Base-by-base conservation (phyloP, 257 asterid species). In the Solanum habrochaites region DNA sequence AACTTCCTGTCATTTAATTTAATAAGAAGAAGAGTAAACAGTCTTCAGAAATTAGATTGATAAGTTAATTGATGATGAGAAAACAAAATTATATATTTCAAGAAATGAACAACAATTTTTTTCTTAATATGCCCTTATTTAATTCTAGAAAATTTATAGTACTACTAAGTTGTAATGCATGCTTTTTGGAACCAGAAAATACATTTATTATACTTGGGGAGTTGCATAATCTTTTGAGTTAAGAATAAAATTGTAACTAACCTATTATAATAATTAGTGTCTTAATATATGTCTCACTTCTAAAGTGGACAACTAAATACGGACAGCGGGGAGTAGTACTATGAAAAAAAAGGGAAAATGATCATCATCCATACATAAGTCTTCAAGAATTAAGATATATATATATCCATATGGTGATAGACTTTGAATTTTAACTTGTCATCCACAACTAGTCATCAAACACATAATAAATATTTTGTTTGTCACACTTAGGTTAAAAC, bases 251-350 rank as follows among this genome's bases (percentile, higher is more conserved):
- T 32, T 32, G 35, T 32, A 32, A 32, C 5, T 32, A 32, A 32
- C 35, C 5, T 32, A 32, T 32, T 1, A 32, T 3, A 32, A 32
- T 32, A 32, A 1, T 32, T 32, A 1, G 35, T 32, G 35, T 0
- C 5, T 32, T 32, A 32, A 32, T 32, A 32, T 32, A 32, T 32
- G 35, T 32, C 0, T 32, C 35, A 32, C 35, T 32, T 32, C 35
- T 32, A 32, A 32, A 32, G 5, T 32, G 35, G 35, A 32, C 35
- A 32, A 32, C 35, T 32, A 32, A 32, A 32, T 32, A 32, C 35
- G 5, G 0, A 32, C 5, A 3, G 5, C 35, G 5, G 1, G 1
- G 5, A 32, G 5, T 52, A 16, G 1, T 2, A 18, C 64, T 7
- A 56, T 6, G 20, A 16, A 3, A 7, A 31, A 70, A 70, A 8